These are phyloP conservation scores for Asterionellopsis glacialis DNA, from an alignment of 108 stramenopile species.

Conservation along the genomic window DNA sequence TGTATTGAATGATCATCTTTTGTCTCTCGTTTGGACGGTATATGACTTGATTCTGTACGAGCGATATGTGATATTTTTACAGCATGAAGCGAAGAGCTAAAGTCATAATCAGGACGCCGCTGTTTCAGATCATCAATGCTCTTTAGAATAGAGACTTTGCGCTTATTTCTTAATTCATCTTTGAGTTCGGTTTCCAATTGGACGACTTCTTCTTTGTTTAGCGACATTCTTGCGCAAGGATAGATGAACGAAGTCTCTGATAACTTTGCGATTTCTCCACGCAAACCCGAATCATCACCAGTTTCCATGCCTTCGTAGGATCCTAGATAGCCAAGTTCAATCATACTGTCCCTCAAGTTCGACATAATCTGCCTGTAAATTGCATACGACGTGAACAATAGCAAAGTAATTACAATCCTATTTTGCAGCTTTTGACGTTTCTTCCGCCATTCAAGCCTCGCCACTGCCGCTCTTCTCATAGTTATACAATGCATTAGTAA, in stretches of 20 bases:
- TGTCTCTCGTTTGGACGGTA: background rate
- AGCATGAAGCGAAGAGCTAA: no score
- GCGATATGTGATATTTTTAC: no score
- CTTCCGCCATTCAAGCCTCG: slow-evolving; percentile 6
- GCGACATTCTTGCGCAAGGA: background rate
- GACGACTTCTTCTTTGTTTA: background rate
- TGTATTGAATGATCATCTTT: background rate
- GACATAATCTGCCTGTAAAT: slow-evolving; percentile 7
- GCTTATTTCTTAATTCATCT: background rate
- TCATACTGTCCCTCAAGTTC: background rate
- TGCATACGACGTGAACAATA: background rate
- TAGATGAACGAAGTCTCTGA: background rate
- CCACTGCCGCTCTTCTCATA: slow-evolving; percentile 25
- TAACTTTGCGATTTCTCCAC: background rate
- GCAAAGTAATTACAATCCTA: slow-evolving; percentile 8
- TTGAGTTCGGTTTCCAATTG: background rate
- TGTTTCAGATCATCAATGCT: no score
- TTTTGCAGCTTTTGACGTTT: slow-evolving; percentile 14
- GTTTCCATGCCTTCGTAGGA: background rate
- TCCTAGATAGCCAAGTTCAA: slow-evolving; percentile 12
- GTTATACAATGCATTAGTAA: slow-evolving; percentile 21
- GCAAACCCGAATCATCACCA: no score
- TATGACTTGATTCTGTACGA: no score
- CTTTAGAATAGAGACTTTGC: no score
- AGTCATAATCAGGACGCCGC: no score